Evolutionary conservation across 2,329 filamentous ascomycete genomes (phyloP).

Genomic region (Colletotrichum lini): DNA sequence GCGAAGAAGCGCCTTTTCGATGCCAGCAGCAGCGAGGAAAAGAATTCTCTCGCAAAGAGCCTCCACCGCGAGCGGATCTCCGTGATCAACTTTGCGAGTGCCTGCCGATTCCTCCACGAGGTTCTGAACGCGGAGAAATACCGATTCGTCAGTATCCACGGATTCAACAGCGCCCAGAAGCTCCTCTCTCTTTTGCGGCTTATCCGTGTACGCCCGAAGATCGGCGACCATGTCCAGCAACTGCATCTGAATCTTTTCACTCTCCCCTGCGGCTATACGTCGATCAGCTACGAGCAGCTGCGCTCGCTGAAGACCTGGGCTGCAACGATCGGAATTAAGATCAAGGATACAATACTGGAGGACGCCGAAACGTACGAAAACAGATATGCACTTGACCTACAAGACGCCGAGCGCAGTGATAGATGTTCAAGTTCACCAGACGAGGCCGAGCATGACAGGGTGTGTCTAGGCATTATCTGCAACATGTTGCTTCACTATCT

Average conservation of each 20-base stretch:
- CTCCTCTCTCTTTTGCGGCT: not conserved
- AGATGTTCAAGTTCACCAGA: too few species aligned
- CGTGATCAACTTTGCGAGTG: not conserved
- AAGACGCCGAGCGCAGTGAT: too few species aligned
- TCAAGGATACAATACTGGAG: too few species aligned
- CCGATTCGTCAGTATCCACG: constrained; percentile 4
- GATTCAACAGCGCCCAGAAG: not conserved
- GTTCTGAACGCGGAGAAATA: not conserved
- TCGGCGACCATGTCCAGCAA: not conserved
- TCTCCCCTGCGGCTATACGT: not conserved
- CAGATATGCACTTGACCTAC: too few species aligned
- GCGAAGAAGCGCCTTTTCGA: not conserved
- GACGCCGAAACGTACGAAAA: too few species aligned
- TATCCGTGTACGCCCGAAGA: not conserved
- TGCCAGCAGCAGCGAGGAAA: not conserved
- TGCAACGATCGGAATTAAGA: not conserved
- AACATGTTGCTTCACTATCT: too few species aligned
- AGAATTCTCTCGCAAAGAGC: not conserved
- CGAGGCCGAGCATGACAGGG: too few species aligned
- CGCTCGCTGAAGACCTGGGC: not conserved
- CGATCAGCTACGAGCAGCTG: not conserved
- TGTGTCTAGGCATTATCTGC: too few species aligned
- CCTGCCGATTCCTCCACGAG: not conserved
- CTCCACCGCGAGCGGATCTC: not conserved
- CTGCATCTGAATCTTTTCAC: not conserved